Base-by-base conservation (phyloP, 176 grass and related monocot genomes). In the Elymus sibiricus region DNA sequence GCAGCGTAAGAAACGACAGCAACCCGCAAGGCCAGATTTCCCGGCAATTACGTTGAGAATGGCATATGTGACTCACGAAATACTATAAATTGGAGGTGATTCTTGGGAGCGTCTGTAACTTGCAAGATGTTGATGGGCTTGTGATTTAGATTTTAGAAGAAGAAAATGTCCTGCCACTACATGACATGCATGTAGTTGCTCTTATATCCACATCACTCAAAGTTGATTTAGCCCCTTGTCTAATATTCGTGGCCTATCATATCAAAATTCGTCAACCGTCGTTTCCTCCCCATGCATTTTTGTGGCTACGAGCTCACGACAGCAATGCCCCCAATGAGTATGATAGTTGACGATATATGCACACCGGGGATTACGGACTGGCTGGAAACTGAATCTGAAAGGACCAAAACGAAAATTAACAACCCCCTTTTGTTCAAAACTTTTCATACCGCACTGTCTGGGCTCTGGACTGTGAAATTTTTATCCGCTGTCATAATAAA, bases 141-240 rank as follows among this genome's bases (percentile, higher is more conserved):
- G 15, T 7, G 15, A 31, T 76, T 0, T 19, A 53, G 70, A 25
- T n/a, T 38, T 2, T 37, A 37, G 35, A 37, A 37, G 35, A 49
- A 49, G 5, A 27, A 10, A 19, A 22, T 70, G 32, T 70, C n/a
- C 13, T 26, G 0, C 22, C 1, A 47, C 42, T 51, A 76, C 72
- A 17, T 76, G 72, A 76, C 72, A 76, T 76, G 72, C 72, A 76
- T 51, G 72, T 76, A 76, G 72, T 51, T 29, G 72, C 72, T 76
- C 15, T 27, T 51, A 44, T 31, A 9, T 76, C 72, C 26, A 21
- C 44, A 51, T 76, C 72, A 2, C 72, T 11, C 15, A 31, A 31
- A 76, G 72, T 51, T 76, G 72, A 76, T 76, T 51, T 76, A 5
- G 72, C 72, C 15, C 15, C 3, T 76, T 76, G 72, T 51, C 25